Base-by-base conservation (phyloP, 352 stramenopile genomes). In the Aphanomyces astaci region DNA sequence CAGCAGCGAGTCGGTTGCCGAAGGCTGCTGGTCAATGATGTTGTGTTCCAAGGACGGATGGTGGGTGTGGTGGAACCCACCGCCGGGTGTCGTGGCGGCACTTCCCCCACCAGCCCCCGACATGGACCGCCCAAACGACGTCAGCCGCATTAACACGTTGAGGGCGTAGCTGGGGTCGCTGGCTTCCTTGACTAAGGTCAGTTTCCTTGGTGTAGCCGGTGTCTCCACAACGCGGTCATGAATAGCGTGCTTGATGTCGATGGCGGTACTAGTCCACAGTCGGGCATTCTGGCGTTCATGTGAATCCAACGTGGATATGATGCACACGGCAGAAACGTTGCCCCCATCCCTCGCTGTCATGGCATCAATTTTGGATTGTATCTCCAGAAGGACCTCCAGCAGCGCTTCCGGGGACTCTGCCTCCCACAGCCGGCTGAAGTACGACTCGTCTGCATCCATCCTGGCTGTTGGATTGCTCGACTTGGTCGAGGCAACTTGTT, bases 1-100 rank as follows among this genome's bases (percentile, higher is more conserved):
- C 28, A 90, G 30, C 22, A 65, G 51, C 13, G 25, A 36, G 27
- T 39, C 51, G 4, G 45, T 27, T 25, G 45, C 9, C 45, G 45
- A 53, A 7, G 9, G 4, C 19, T 27, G 13, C 45, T n/a, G 13
- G 22, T 25, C 45, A 53, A n/a, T 25, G 45, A 25, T 53, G 13
- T n/a, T n/a, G n/a, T n/a, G n/a, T n/a, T n/a, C 13, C 13, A 25
- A 53, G 13, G 45, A 53, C 9, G 45, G 45, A 53, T 19, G 45
- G 22, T n/a, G 24, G 9, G 45, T 27, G 5, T 25, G 4, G 13
- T 19, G 22, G 9, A 53, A 7, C 13, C 45, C 36, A 15, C 36
- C 15, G 36, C 36, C 7, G 36, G 36, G 36, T 15, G 36, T n/a
- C 19, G 45, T 25, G 22, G 45, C 22, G 13, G 45, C 13, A 19